phyloP scores from a whole-genome alignment of 139 green algal genomes.

The Chlorella sp. region DNA sequence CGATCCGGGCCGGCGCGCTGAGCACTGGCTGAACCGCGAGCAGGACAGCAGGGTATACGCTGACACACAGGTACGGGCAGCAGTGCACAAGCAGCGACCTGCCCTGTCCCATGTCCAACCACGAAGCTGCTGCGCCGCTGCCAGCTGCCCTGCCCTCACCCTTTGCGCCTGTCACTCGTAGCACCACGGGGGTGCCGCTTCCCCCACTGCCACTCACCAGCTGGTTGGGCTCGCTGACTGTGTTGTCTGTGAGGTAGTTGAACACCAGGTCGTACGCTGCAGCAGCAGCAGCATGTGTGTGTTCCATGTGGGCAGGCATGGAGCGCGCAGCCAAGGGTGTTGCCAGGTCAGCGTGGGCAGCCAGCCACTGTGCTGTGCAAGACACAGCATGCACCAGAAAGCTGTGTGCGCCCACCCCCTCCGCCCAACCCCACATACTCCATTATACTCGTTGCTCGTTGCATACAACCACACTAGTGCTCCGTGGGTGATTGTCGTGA shows the following conservation, averaged over 20 bases:
- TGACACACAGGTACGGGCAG: not conserved
- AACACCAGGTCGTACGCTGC: slow-evolving; percentile 81
- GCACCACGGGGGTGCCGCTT: too few species aligned
- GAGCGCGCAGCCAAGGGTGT: not conserved
- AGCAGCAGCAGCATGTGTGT: not conserved
- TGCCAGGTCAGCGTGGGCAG: not conserved
- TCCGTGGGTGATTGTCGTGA: too few species aligned
- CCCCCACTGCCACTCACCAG: slow-evolving; percentile 22
- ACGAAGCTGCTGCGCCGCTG: too few species aligned
- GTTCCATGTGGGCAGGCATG: not conserved
- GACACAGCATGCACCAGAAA: too few species aligned
- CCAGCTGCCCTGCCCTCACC: too few species aligned
- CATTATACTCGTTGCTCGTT: too few species aligned
- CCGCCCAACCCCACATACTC: too few species aligned
- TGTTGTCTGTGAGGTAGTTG: slow-evolving; percentile 90
- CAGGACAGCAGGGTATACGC: not conserved
- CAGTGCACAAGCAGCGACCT: not conserved
- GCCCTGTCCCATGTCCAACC: not conserved
- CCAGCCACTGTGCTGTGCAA: too few species aligned
- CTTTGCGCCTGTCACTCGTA: too few species aligned
- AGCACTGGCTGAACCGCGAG: not conserved
- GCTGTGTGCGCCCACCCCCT: too few species aligned
- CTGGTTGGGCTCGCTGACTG: slow-evolving; percentile 14
- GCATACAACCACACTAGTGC: too few species aligned
- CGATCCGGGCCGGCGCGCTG: too few species aligned